Percentiles rank a stretch among this genome's conserved stretches.
Conservation (phyloP, 441 rosid species). For the Aquilaria agallochum region DNA sequence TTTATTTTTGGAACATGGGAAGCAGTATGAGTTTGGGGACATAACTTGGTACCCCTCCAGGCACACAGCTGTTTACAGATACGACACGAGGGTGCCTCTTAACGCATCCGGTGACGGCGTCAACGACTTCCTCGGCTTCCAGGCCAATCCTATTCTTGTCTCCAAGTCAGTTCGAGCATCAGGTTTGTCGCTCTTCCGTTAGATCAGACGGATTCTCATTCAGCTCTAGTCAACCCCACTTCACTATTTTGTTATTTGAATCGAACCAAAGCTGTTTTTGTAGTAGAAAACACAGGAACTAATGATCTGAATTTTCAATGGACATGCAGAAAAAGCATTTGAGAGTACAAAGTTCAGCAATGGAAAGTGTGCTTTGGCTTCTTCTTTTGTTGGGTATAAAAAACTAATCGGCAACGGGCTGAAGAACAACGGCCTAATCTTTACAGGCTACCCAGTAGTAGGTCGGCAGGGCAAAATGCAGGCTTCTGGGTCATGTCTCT, state of each 20-base stretch:
- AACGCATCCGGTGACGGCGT: conserved; percentile 48
- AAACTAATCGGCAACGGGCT: conserved; percentile 66
- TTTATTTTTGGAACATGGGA: conserved; percentile 50
- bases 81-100: conserved; percentile 54
- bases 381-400: conserved; percentile 49
- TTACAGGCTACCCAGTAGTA: conserved; percentile 75
- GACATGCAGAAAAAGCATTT: conserved; percentile 48
- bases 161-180: conserved; percentile 50
- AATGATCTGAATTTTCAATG: too few species aligned
- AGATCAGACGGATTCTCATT: too few species aligned
- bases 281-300: too few species aligned
- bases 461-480: conserved; percentile 81
- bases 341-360: conserved; percentile 44
- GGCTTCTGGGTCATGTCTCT: conserved; percentile 77
- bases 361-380: conserved; percentile 59
- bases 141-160: conserved; percentile 47
- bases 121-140: conserved; percentile 78
- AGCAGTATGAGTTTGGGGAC: conserved; percentile 65
- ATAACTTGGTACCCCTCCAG: conserved; percentile 88
- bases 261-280: too few species aligned
- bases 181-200: conserved; percentile 27
- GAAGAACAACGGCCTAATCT: conserved; percentile 51
- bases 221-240: too few species aligned
- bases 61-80: conserved; percentile 64
- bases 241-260: too few species aligned